Percentiles rank a stretch among this genome's conserved stretches.
phyloP scores from a whole-genome alignment of 2,329 filamentous ascomycete genomes.

The Dichotomopilus funicola region DNA sequence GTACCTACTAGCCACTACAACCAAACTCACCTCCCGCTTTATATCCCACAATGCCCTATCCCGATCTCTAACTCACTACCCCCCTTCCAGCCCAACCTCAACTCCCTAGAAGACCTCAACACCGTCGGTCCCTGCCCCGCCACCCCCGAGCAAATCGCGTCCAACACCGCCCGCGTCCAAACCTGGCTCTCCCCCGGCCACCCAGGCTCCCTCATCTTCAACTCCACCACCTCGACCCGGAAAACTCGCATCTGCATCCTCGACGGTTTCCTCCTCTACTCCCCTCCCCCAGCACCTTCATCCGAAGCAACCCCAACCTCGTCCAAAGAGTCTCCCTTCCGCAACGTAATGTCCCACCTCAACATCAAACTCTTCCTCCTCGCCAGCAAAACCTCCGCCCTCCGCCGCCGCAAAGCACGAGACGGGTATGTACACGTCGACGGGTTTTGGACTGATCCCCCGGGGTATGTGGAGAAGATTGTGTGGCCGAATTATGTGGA shows the following conservation, averaged over 20 bases:
- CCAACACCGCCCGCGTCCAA: slow-evolving; percentile 35
- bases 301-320: too few species aligned
- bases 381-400: slow-evolving; percentile 58
- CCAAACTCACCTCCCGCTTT: background rate
- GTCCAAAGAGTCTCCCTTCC: slow-evolving; percentile 31
- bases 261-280: slow-evolving; percentile 84
- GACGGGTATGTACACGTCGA: slow-evolving; percentile 75
- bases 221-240: background rate
- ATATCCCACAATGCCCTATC: too few species aligned
- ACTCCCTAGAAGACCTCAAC: slow-evolving; percentile 59
- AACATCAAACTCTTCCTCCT: slow-evolving; percentile 75
- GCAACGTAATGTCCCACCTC: slow-evolving; percentile 53
- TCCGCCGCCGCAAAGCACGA: slow-evolving; percentile 58
- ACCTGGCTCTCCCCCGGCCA: slow-evolving; percentile 42
- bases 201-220: slow-evolving; percentile 35
- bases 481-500: slow-evolving; percentile 93
- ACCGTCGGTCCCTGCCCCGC: slow-evolving; percentile 51
- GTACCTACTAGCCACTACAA: slow-evolving; percentile 27
- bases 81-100: slow-evolving; percentile 37
- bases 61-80: too few species aligned
- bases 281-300: slow-evolving; percentile 25
- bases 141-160: slow-evolving; percentile 38
- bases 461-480: slow-evolving; percentile 85
- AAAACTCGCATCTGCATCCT: slow-evolving; percentile 56
- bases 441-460: slow-evolving; percentile 93